A percentile compares a stretch with the other conserved stretches of the same genome.
These are phyloP conservation scores for Plasmodium inui DNA, from an alignment of 169 alveolate genomes.

Conservation along the genomic window DNA sequence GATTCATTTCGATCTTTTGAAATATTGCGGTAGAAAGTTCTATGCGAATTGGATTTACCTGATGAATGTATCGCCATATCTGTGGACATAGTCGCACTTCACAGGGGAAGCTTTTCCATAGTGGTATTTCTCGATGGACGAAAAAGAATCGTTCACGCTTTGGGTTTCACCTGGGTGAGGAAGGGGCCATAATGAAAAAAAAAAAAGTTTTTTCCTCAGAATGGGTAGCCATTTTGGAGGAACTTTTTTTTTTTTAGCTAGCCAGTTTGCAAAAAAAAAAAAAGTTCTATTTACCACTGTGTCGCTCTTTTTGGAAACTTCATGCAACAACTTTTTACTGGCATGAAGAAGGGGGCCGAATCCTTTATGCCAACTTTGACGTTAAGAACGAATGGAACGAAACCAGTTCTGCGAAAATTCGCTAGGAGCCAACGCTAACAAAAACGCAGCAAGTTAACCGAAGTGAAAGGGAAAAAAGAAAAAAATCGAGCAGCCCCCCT, in stretches of 20 bases:
- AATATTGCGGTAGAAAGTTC: not conserved
- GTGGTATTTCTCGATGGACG: not conserved
- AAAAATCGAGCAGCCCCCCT: not conserved
- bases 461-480: not conserved
- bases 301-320: not conserved
- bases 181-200: not conserved
- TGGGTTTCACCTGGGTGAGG: not conserved
- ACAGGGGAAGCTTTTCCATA: not conserved
- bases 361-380: not conserved
- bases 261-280: conserved; percentile 7
- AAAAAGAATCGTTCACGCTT: not conserved
- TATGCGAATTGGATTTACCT: not conserved
- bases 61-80: not conserved
- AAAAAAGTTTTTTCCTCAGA: not conserved
- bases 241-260: not conserved
- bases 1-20: not conserved
- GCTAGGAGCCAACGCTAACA: not conserved
- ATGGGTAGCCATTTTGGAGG: not conserved
- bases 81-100: not conserved
- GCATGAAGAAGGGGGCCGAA: not conserved
- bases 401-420: not conserved
- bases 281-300: not conserved
- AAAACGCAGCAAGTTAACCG: not conserved
- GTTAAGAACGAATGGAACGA: not conserved
- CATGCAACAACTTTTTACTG: not conserved